A percentile compares a stretch with the other conserved stretches of the same genome.
These are phyloP conservation scores for Eucalyptus pauciflora DNA, from an alignment of 345 rosid genomes.

Conservation along the genomic window DNA sequence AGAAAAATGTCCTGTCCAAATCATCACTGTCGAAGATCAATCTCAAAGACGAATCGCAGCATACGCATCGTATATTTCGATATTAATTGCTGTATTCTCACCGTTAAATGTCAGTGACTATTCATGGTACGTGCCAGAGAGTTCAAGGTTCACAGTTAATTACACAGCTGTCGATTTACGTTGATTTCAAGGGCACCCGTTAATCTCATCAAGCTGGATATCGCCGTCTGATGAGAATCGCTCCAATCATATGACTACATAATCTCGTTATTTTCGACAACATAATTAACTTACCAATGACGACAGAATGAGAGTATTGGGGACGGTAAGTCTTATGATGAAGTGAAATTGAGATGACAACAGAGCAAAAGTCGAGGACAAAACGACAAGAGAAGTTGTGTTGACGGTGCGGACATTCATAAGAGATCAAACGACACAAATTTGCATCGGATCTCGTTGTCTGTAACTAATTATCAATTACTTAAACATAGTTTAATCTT, in stretches of 20 bases:
- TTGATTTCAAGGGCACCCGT: neutral
- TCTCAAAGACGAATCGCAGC: neutral
- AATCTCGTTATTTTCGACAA: neutral
- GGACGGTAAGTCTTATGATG: neutral
- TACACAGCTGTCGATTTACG: neutral
- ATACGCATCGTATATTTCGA: neutral
- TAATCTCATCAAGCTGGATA: neutral
- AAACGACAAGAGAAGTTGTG: neutral
- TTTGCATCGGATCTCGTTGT: neutral
- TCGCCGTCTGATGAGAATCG: neutral
- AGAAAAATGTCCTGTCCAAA: neutral
- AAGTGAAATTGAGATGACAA: neutral
- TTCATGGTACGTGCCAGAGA: neutral
- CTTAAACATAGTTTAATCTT: neutral
- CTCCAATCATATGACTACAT: neutral
- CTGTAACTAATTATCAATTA: neutral
- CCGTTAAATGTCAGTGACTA: neutral
- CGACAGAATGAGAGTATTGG: neutral
- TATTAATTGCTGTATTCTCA: neutral
- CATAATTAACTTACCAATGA: neutral
- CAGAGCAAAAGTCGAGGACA: neutral
- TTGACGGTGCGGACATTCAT: neutral
- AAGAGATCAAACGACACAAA: neutral
- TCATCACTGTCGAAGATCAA: neutral
- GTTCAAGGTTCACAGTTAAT: neutral